phyloP scores from a whole-genome alignment of 352 stramenopile genomes.

The Pythium diclinum region DNA sequence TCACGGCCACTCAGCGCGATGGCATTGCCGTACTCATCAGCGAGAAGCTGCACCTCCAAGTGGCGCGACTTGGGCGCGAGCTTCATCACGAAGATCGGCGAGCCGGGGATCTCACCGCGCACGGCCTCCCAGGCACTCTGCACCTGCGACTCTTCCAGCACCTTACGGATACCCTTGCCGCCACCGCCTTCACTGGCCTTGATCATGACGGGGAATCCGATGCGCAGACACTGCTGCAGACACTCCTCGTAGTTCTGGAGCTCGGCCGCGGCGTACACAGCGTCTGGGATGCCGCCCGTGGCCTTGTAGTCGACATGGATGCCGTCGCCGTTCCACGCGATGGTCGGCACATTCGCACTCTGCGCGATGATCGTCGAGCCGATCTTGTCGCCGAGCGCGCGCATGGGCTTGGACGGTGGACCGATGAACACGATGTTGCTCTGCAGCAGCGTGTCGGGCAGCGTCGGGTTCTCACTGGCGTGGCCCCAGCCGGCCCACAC shows the following conservation, averaged over 20 bases:
- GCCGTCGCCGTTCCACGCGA: conserved; percentile 98
- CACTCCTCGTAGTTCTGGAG: conserved; percentile 92
- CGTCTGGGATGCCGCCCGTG: conserved; percentile 87
- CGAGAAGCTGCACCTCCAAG: conserved; percentile 99
- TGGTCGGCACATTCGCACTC: conserved; percentile 97
- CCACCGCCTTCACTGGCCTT: conserved; percentile 99
- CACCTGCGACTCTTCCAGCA: conserved; percentile 90
- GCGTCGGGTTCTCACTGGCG: conserved; percentile 96
- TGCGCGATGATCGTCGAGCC: conserved; percentile 99
- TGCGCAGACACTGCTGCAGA: conserved; percentile 89
- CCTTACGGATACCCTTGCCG: conserved; percentile 99
- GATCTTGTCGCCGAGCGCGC: conserved; percentile 99
- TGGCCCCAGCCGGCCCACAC: conserved; percentile 99
- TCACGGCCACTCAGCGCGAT: conserved; percentile 98
- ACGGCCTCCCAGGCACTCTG: conserved; percentile 95
- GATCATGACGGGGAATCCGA: conserved; percentile 99
- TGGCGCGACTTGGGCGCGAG: conserved; percentile 95
- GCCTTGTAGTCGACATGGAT: conserved; percentile 92
- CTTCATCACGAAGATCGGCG: conserved; percentile 99
- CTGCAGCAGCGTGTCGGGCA: conserved; percentile 93
- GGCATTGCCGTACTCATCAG: conserved; percentile 97
- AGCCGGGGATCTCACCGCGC: conserved; percentile 97
- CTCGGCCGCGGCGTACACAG: conserved; percentile 93
- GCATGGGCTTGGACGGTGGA: conserved; percentile 96
- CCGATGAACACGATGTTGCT: conserved; percentile 99